phyloP scores from a whole-genome alignment of 2,329 filamentous ascomycete species.

The Nemania bipapillata region DNA sequence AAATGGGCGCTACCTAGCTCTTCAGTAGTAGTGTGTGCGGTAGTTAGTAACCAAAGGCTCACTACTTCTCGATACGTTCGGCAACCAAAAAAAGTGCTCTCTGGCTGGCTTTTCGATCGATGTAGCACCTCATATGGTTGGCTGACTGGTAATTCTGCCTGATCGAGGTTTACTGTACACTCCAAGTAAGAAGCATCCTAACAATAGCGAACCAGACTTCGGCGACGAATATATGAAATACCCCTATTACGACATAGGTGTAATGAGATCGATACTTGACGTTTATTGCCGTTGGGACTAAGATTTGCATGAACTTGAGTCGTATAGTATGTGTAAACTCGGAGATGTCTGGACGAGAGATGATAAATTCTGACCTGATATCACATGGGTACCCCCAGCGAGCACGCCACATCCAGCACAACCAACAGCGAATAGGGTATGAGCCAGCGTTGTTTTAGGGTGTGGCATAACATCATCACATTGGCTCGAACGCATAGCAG shows the following conservation, averaged over 20 bases:
- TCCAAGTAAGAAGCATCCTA: slow-evolving; percentile 8
- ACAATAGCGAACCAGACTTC: slow-evolving; percentile 7
- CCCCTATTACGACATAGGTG: background rate
- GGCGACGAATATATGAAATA: background rate
- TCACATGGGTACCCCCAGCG: background rate
- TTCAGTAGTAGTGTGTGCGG: too few species aligned
- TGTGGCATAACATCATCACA: background rate
- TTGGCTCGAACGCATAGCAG: background rate
- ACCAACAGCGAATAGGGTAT: slow-evolving; percentile 4
- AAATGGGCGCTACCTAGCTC: too few species aligned
- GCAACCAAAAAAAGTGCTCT: too few species aligned
- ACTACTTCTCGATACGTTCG: too few species aligned
- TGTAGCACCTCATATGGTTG: background rate
- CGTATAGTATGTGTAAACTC: background rate
- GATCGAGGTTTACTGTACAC: slow-evolving; percentile 11
- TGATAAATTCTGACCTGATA: background rate
- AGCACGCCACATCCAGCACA: background rate
- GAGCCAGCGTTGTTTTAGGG: background rate
- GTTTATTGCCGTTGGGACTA: too few species aligned
- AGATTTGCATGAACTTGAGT: background rate
- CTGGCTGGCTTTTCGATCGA: background rate
- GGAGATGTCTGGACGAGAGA: background rate
- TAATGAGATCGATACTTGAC: background rate
- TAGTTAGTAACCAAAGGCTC: too few species aligned
- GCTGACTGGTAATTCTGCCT: background rate